These are phyloP conservation scores for Fusarium globosum DNA, from an alignment of 2,329 filamentous ascomycete genomes.

Conservation along the genomic window DNA sequence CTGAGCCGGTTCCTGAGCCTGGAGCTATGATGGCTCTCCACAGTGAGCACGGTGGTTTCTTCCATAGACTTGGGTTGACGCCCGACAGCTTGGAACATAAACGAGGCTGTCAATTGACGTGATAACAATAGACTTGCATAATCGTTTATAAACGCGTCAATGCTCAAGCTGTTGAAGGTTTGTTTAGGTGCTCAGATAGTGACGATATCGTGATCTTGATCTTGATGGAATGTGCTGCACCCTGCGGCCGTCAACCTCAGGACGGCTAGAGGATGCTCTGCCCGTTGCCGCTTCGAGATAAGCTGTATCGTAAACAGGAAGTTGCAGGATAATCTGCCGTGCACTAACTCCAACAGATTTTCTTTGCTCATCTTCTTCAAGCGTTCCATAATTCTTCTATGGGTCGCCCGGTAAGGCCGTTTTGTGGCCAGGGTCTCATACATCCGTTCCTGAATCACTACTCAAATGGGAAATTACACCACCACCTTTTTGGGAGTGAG, in stretches of 20 bases:
- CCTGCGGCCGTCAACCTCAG: constrained; percentile 44
- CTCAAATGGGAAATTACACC: constrained; percentile 44
- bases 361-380: constrained; percentile 25
- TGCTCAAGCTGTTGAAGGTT: constrained; percentile 13
- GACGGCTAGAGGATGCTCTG: constrained; percentile 31
- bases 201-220: constrained; percentile 14
- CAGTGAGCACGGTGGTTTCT: constrained; percentile 15
- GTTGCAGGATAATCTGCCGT: constrained; percentile 27
- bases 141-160: constrained; percentile 21
- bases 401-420: constrained; percentile 41
- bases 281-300: constrained; percentile 38
- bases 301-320: constrained; percentile 32
- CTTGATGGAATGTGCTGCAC: constrained; percentile 14
- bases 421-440: constrained; percentile 32
- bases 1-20: background rate
- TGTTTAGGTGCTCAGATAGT: background rate
- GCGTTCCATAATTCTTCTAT: constrained; percentile 43
- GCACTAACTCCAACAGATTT: constrained; percentile 32
- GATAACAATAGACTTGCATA: constrained; percentile 20
- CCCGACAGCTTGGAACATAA: constrained; percentile 15
- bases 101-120: constrained; percentile 16
- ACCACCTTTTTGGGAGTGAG: constrained; percentile 24
- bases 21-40: constrained; percentile 9
- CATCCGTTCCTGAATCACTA: constrained; percentile 33
- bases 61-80: constrained; percentile 1